A percentile compares a stretch with the other conserved stretches of the same genome.
These are phyloP conservation scores for Saturnispora bothae DNA, from an alignment of 805 yeast genomes.

Conservation along the genomic window DNA sequence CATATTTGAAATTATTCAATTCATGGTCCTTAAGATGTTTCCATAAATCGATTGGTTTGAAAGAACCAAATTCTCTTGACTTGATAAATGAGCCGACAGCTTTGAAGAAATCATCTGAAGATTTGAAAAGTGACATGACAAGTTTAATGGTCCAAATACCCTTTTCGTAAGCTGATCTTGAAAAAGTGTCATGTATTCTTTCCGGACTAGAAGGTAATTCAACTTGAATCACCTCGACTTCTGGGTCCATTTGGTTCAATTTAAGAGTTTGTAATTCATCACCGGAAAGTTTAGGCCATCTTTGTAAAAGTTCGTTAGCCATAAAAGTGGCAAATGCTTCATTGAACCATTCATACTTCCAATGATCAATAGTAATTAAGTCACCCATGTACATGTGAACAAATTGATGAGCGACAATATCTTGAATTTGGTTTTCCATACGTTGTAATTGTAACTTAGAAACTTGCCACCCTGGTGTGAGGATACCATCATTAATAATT, in stretches of 20 bases:
- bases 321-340: constrained; percentile 73
- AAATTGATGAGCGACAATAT: constrained; percentile 59
- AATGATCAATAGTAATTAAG: constrained; percentile 52
- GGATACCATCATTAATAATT: constrained; percentile 41
- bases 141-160: constrained; percentile 47
- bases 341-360: constrained; percentile 64
- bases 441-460: constrained; percentile 13
- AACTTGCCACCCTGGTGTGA: constrained; percentile 27
- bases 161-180: constrained; percentile 43
- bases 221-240: constrained; percentile 30
- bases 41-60: constrained; percentile 49
- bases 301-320: constrained; percentile 33
- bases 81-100: constrained; percentile 32
- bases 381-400: constrained; percentile 80
- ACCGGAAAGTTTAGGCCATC: constrained; percentile 26
- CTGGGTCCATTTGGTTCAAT: constrained; percentile 23
- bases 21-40: constrained; percentile 23
- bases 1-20: constrained; percentile 26
- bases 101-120: constrained; percentile 24
- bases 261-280: constrained; percentile 24
- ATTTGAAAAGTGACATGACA: constrained; percentile 35
- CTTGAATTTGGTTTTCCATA: constrained; percentile 29
- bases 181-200: constrained; percentile 38
- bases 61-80: constrained; percentile 26
- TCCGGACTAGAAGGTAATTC: constrained; percentile 26